A percentile compares a stretch with the other conserved stretches of the same genome.
Conservation (phyloP, 2,329 filamentous ascomycete genomes). For the Arthrobotrys musiformis region DNA sequence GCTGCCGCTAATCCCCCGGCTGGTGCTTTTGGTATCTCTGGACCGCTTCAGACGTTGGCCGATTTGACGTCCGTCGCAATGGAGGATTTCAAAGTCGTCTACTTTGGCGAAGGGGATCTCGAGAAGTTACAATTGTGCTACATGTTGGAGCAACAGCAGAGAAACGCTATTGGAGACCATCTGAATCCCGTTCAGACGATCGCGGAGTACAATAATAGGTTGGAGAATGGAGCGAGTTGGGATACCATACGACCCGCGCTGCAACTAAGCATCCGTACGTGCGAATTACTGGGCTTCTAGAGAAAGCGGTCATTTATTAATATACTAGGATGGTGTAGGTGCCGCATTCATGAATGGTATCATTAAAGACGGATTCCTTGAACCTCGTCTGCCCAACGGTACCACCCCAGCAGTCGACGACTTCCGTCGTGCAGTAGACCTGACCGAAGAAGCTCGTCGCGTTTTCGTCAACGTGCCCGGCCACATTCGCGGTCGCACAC, state of each 20-base stretch:
- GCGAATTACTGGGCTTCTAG: no score
- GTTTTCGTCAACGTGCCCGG: constrained; percentile 41
- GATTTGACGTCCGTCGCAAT: constrained; percentile 58
- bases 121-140: constrained; percentile 58
- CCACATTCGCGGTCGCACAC: constrained; percentile 44
- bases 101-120: constrained; percentile 54
- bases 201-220: constrained; percentile 56
- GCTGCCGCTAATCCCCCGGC: constrained; percentile 51
- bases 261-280: constrained; percentile 57
- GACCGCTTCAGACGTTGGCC: constrained; percentile 58
- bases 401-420: constrained; percentile 42
- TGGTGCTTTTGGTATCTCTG: constrained; percentile 57
- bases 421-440: constrained; percentile 45
- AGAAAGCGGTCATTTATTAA: constrained; percentile 32
- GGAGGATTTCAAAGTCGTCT: constrained; percentile 57
- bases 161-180: constrained; percentile 57
- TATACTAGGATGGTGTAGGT: constrained; percentile 31
- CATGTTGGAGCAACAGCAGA: constrained; percentile 57
- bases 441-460: constrained; percentile 42
- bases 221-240: constrained; percentile 56
- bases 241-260: constrained; percentile 58
- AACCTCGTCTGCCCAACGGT: constrained; percentile 48
- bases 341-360: constrained; percentile 58
- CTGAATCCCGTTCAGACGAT: constrained; percentile 58
- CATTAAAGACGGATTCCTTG: constrained; percentile 58